Conservation (phyloP, 1,139 yeast species). For the Debaryomycetaceae sp. region DNA sequence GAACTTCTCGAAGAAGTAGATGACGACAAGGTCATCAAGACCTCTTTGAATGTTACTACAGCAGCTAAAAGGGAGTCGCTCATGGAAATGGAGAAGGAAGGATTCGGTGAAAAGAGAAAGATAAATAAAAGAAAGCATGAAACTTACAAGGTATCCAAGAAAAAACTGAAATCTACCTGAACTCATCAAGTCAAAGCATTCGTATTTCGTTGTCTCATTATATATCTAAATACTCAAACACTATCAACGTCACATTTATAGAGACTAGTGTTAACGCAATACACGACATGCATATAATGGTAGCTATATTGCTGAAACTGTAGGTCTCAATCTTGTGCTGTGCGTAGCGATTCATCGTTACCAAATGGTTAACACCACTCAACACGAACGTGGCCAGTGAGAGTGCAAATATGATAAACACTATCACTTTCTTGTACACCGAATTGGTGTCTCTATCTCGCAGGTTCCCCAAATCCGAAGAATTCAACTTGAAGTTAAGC, state of each 20-base stretch:
- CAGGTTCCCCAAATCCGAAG: conserved; percentile 16
- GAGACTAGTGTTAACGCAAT: conserved; percentile 43
- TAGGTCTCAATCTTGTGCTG: conserved; percentile 39
- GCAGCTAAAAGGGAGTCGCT: conserved; percentile 86
- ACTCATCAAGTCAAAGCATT: background rate
- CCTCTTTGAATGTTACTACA: conserved; percentile 64
- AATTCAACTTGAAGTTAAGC: conserved; percentile 47
- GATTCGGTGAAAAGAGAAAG: conserved; percentile 73
- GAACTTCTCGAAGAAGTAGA: conserved; percentile 63
- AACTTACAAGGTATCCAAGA: conserved; percentile 4
- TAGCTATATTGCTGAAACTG: conserved; percentile 34
- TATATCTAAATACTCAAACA: conserved; percentile 32
- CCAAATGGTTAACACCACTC: conserved; percentile 44
- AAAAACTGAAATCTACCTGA: background rate
- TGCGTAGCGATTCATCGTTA: conserved; percentile 46
- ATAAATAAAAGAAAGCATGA: conserved; percentile 49
- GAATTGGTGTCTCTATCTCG: conserved; percentile 9
- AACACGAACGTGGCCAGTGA: conserved; percentile 40
- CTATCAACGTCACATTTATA: conserved; percentile 40
- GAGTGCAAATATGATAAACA: conserved; percentile 37
- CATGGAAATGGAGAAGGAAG: conserved; percentile 90
- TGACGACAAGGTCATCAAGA: conserved; percentile 73
- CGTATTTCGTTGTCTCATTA: background rate
- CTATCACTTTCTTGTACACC: conserved; percentile 29
- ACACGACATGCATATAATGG: conserved; percentile 36